Conservation (phyloP, 208 protist genomes). For the Herpetomonas tarakana region DNA sequence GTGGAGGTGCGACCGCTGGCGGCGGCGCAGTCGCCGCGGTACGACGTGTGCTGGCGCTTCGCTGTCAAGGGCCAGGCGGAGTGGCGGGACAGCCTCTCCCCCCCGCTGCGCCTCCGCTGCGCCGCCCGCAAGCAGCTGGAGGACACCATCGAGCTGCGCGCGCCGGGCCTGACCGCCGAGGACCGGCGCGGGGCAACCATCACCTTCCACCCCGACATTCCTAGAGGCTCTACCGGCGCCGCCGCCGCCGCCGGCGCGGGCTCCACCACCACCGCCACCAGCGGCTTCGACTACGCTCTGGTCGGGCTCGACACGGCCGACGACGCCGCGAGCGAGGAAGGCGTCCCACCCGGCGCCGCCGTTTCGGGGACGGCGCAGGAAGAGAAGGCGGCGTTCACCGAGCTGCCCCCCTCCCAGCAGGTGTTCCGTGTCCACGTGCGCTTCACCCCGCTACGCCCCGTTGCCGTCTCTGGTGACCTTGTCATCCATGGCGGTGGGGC, state of each 20-base stretch:
- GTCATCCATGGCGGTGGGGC: conserved; percentile 34
- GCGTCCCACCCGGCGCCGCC: not conserved
- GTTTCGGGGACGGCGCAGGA: no score
- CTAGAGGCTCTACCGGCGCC: no score
- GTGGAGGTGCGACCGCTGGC: conserved; percentile 53
- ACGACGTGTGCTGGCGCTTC: conserved; percentile 71
- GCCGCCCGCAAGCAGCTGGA: conserved; percentile 51
- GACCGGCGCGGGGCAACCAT: conserved; percentile 22
- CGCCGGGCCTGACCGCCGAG: conserved; percentile 36
- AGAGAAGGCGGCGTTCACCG: conserved; percentile 32
- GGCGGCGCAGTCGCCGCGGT: conserved; percentile 12
- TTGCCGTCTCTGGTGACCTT: conserved; percentile 68
- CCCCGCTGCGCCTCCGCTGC: conserved; percentile 50
- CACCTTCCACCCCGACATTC: conserved; percentile 42
- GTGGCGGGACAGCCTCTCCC: conserved; percentile 41
- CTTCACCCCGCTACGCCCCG: conserved; percentile 78
- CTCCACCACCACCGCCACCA: conserved; percentile 1
- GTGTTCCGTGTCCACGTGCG: conserved; percentile 44
- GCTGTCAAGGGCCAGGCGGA: conserved; percentile 77
- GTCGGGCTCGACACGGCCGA: not conserved
- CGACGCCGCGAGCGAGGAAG: not conserved
- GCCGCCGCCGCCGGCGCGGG: conserved; percentile 32
- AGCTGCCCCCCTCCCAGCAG: conserved; percentile 19
- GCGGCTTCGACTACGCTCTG: not conserved
- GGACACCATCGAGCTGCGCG: conserved; percentile 43